These are phyloP conservation scores for Fraxinus sp. DNA, from an alignment of 305 asterid genomes.

Conservation along the genomic window DNA sequence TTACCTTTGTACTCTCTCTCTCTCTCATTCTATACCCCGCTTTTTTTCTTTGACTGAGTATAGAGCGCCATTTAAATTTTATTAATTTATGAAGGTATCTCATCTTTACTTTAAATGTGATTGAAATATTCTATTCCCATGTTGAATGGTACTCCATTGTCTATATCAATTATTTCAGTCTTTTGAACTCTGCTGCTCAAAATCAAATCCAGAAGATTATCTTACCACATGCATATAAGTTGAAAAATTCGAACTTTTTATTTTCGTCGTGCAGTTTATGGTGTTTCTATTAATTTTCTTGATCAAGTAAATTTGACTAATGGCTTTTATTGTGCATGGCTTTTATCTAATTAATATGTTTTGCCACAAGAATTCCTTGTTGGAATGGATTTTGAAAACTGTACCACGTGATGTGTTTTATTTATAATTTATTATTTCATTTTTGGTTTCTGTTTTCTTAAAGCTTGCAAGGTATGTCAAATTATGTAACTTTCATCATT, in stretches of 20 bases:
- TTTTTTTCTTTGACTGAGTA: background rate
- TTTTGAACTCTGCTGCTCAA: background rate
- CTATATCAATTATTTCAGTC: background rate
- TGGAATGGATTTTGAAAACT: background rate
- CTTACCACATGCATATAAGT: slow-evolving; percentile 2
- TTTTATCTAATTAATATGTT: background rate
- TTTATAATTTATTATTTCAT: background rate
- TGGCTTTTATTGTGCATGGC: background rate
- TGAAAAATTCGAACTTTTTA: background rate
- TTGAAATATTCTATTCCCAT: background rate
- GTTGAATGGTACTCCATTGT: background rate
- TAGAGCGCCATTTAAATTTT: background rate
- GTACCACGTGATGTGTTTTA: background rate
- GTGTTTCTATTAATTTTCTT: background rate
- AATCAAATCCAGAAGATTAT: slow-evolving; percentile 4
- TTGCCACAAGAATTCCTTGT: background rate
- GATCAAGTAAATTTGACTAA: background rate
- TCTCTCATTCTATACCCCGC: background rate
- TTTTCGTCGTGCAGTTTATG: background rate
- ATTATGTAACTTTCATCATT: background rate
- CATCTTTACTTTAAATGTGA: background rate
- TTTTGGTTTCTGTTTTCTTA: background rate
- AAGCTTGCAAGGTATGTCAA: background rate
- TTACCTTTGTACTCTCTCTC: background rate
- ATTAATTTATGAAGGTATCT: background rate